Percentiles rank a stretch among this genome's conserved stretches.
Evolutionary conservation across 2,329 filamentous ascomycete genomes (phyloP).

Genomic region (Microcera coccophila): DNA sequence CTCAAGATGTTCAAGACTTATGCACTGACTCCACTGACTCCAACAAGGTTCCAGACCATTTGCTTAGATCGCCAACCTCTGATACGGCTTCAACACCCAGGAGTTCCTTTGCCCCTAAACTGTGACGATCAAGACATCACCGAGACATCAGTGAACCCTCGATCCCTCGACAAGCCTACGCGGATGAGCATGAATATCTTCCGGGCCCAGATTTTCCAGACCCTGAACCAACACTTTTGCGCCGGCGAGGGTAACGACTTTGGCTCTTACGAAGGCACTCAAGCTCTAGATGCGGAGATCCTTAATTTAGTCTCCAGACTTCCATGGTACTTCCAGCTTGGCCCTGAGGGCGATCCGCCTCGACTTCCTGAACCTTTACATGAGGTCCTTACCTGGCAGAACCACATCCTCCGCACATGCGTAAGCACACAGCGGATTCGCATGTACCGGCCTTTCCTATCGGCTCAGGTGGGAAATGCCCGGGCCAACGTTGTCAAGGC

Average conservation of each 20-base stretch:
- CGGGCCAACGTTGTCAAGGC: conserved; percentile 14
- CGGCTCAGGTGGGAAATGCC: conserved; percentile 2
- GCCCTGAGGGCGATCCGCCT: conserved; percentile 7
- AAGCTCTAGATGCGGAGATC: conserved; percentile 7
- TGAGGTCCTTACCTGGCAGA: conserved; percentile 11
- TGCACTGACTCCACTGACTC: too few relatives aligned
- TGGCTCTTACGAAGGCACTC: conserved; percentile 6
- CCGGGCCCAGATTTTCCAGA: conserved; percentile 11
- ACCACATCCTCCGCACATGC: conserved; percentile 16
- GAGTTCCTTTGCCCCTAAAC: conserved; percentile 13
- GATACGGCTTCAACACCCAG: conserved; percentile 10
- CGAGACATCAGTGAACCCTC: conserved; percentile 1
- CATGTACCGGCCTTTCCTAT: conserved; percentile 15
- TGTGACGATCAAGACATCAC: conserved; percentile 15
- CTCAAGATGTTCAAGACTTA: background rate
- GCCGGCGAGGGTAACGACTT: background rate
- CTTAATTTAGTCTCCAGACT: conserved; percentile 5
- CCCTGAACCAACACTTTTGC: conserved; percentile 9
- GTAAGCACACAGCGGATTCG: conserved; percentile 19
- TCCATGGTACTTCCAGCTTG: conserved; percentile 13
- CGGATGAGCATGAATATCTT: conserved; percentile 16
- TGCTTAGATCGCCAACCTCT: conserved; percentile 11
- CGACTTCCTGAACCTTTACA: conserved; percentile 4
- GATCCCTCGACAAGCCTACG: conserved; percentile 11
- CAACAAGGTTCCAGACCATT: conserved; percentile 9